These are phyloP conservation scores for Mimosa bimucronata DNA, from an alignment of 306 rosid species.

Conservation along the genomic window DNA sequence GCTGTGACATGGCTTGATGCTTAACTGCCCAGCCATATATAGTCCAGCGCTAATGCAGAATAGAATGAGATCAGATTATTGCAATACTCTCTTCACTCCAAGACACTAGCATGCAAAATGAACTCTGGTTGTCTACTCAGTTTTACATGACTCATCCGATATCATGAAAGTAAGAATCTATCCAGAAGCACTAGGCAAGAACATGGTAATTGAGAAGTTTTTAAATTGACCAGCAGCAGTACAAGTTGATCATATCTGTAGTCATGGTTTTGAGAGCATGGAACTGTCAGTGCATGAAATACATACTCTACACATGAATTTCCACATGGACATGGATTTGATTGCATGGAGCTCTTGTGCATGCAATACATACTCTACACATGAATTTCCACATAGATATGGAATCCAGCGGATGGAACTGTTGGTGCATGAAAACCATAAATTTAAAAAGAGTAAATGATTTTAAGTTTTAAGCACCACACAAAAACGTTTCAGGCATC, in stretches of 20 bases:
- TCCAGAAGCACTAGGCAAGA: constrained; percentile 6
- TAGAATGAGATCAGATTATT: not conserved
- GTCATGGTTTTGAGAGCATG: not conserved
- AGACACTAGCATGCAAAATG: not conserved
- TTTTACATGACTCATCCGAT: not conserved
- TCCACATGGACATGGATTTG: not conserved
- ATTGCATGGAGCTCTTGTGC: not conserved
- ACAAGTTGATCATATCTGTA: not conserved
- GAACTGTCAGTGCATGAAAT: not conserved
- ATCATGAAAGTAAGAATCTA: not conserved
- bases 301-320: not conserved
- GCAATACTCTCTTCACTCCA: not conserved
- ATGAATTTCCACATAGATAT: not conserved
- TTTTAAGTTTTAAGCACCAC: not conserved
- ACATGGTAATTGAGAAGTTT: constrained; percentile 11
- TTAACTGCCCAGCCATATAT: not conserved
- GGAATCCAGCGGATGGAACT: not conserved
- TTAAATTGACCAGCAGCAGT: not conserved
- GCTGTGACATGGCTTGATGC: not conserved
- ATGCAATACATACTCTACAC: not conserved
- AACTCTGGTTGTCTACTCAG: not conserved
- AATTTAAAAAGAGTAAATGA: not conserved
- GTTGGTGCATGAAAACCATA: not conserved
- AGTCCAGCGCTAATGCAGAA: not conserved
- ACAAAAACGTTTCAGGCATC: not conserved